phyloP scores from a whole-genome alignment of 257 asterid genomes.

The Salvia splendens region DNA sequence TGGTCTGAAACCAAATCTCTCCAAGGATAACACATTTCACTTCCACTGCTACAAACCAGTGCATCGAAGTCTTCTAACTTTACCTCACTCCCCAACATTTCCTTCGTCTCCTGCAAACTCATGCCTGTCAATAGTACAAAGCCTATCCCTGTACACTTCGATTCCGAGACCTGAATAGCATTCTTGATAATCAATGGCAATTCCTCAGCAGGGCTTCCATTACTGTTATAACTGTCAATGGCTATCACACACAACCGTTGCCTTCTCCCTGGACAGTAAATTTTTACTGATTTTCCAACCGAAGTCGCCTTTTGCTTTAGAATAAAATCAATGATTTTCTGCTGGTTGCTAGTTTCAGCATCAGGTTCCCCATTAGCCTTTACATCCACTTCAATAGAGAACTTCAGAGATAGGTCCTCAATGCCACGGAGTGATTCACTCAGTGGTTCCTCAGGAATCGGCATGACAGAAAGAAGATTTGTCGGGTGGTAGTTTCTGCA shows the following conservation, averaged over 20 bases:
- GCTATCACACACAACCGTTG: conserved; percentile 56
- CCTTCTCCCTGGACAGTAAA: conserved; percentile 65
- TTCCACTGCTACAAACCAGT: conserved; percentile 61
- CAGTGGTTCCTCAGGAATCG: conserved; percentile 59
- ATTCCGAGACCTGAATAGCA: conserved; percentile 49
- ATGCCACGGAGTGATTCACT: conserved; percentile 61
- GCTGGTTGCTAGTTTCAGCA: conserved; percentile 40
- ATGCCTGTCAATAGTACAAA: conserved; percentile 53
- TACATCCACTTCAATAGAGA: conserved; percentile 56
- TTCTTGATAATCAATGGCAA: conserved; percentile 53
- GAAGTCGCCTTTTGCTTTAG: conserved; percentile 44
- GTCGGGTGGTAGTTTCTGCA: conserved; percentile 53
- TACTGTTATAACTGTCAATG: conserved; percentile 50
- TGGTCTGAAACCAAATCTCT: conserved; percentile 53
- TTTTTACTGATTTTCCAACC: conserved; percentile 35
- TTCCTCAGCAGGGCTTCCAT: conserved; percentile 45
- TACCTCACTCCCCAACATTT: conserved; percentile 39
- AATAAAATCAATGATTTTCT: conserved; percentile 49
- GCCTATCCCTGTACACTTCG: conserved; percentile 54
- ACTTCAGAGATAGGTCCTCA: conserved; percentile 59
- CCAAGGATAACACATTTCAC: conserved; percentile 70
- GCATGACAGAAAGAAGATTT: conserved; percentile 49
- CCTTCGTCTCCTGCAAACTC: conserved; percentile 53
- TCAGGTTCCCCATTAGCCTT: conserved; percentile 52
- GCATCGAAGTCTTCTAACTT: conserved; percentile 59